Evolutionary conservation across 331 rosid genomes (phyloP).

Genomic region (Rosa hybrid): DNA sequence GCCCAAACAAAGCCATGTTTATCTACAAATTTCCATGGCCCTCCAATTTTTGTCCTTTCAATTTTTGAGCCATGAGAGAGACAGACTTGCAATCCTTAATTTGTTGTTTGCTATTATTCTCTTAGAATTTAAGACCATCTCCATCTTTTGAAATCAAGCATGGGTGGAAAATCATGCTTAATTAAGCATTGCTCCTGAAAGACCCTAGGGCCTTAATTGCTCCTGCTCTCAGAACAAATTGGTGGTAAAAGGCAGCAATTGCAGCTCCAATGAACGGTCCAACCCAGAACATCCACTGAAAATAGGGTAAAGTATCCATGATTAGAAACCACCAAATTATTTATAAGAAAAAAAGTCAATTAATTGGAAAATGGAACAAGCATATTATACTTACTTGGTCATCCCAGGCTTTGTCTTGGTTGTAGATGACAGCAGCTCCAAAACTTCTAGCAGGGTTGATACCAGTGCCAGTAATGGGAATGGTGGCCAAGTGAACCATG

Average conservation of each 20-base stretch:
- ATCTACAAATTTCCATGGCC: slow-evolving; percentile 54
- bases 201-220: slow-evolving; percentile 96
- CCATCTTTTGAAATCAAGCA: slow-evolving; percentile 11
- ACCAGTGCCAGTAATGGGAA: slow-evolving; percentile 92
- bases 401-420: slow-evolving; percentile 72
- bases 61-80: slow-evolving; percentile 15
- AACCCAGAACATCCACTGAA: slow-evolving; percentile 96
- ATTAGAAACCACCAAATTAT: not conserved
- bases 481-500: slow-evolving; percentile 97
- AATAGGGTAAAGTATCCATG: not conserved
- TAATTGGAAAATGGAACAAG: not conserved
- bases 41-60: slow-evolving; percentile 29
- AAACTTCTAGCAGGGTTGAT: slow-evolving; percentile 96
- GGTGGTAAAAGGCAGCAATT: slow-evolving; percentile 83
- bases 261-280: slow-evolving; percentile 91
- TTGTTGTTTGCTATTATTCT: slow-evolving; percentile 29
- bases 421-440: slow-evolving; percentile 91
- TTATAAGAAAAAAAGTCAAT: too few species aligned
- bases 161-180: not conserved
- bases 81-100: slow-evolving; percentile 42
- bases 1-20: slow-evolving; percentile 34
- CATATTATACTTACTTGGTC: slow-evolving; percentile 55
- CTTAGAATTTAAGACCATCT: slow-evolving; percentile 18
- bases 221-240: slow-evolving; percentile 70
- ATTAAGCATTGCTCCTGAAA: slow-evolving; percentile 85